phyloP scores from a whole-genome alignment of 2,329 filamentous ascomycete species.

The Trichoderma guizhouense region DNA sequence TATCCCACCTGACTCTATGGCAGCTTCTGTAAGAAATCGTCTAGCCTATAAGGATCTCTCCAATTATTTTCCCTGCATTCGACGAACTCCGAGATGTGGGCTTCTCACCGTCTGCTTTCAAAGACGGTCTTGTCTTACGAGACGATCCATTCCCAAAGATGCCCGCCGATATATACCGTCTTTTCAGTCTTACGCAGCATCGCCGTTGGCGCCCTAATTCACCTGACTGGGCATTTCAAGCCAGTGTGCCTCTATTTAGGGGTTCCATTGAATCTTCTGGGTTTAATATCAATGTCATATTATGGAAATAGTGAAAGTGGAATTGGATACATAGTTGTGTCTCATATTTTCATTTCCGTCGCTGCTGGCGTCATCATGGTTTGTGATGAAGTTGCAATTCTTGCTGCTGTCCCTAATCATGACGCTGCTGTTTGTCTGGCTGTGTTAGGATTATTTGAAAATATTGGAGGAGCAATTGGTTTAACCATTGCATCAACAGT shows the following conservation, averaged over 20 bases:
- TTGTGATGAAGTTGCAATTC: slow-evolving; percentile 57
- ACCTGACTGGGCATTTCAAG: slow-evolving; percentile 48
- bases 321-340: slow-evolving; percentile 55
- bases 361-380: slow-evolving; percentile 59
- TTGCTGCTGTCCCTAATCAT: slow-evolving; percentile 57
- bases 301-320: slow-evolving; percentile 51
- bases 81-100: slow-evolving; percentile 24
- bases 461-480: slow-evolving; percentile 59
- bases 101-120: slow-evolving; percentile 29
- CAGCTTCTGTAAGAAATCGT: background rate
- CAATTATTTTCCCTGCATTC: slow-evolving; percentile 25
- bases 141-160: slow-evolving; percentile 25
- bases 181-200: slow-evolving; percentile 44
- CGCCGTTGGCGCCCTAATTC: slow-evolving; percentile 42
- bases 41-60: slow-evolving; percentile 21
- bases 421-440: slow-evolving; percentile 59
- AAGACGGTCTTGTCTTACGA: slow-evolving; percentile 27
- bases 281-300: slow-evolving; percentile 57
- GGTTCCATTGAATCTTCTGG: slow-evolving; percentile 53
- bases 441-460: slow-evolving; percentile 58
- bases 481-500: slow-evolving; percentile 60
- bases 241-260: slow-evolving; percentile 35
- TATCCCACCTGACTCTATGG: background rate
- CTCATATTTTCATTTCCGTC: slow-evolving; percentile 60
- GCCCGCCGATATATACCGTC: slow-evolving; percentile 37